Evolutionary conservation across 192 early-diverging fungal genomes (phyloP).

Genomic region (Rhizophagus clarus): DNA sequence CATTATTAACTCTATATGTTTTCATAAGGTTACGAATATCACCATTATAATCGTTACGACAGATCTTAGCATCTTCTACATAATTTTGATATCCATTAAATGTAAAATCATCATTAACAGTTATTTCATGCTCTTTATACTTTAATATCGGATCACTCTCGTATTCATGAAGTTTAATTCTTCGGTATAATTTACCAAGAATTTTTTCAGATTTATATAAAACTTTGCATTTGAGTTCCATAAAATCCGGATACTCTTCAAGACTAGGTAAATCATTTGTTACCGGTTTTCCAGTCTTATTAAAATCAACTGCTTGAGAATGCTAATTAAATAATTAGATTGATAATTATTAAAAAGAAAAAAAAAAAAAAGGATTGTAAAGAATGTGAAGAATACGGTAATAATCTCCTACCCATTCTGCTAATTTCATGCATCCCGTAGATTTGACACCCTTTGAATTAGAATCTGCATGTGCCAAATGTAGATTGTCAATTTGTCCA

Average conservation of each 20-base stretch:
- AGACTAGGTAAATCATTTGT: background rate
- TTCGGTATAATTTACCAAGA: conserved; percentile 8
- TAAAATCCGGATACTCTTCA: conserved; percentile 21
- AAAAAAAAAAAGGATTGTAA: background rate
- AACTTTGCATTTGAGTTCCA: background rate
- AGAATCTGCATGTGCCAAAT: conserved; percentile 64
- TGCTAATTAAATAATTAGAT: background rate
- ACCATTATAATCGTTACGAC: background rate
- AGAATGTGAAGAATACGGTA: background rate
- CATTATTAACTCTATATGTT: conserved; percentile 7
- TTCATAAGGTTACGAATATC: background rate
- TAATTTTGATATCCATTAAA: background rate
- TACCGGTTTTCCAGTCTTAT: conserved; percentile 19
- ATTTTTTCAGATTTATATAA: conserved; percentile 13
- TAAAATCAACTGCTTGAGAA: conserved; percentile 25
- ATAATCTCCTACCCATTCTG: conserved; percentile 43
- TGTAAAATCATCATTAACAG: background rate
- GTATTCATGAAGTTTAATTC: background rate
- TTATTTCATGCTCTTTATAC: background rate
- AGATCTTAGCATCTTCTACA: background rate
- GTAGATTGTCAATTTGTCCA: conserved; percentile 67
- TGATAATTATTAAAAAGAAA: background rate
- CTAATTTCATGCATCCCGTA: conserved; percentile 57
- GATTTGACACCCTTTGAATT: conserved; percentile 45
- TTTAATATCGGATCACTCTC: background rate